Evolutionary conservation across 2,329 filamentous ascomycete genomes (phyloP).

Genomic region (Aspergillus amoenus): DNA sequence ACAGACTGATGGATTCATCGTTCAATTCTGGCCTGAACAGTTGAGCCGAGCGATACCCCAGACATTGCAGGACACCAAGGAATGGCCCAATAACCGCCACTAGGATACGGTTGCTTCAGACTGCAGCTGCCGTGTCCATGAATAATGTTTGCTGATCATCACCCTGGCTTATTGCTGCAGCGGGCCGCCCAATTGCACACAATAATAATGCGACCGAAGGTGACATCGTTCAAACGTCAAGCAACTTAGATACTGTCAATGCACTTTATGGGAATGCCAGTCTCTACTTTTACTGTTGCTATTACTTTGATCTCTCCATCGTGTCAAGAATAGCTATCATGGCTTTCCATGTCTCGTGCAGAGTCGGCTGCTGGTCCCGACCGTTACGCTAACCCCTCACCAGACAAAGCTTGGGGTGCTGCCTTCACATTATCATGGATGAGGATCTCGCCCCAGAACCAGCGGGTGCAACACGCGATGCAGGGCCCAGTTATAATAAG

Average conservation of each 20-base stretch:
- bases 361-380: too few relatives aligned
- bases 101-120: background rate
- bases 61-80: too few relatives aligned
- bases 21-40: background rate
- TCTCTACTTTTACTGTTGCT: background rate
- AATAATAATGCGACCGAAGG: background rate
- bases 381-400: background rate
- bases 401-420: background rate
- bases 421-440: background rate
- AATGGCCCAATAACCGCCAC: too few relatives aligned
- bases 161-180: background rate
- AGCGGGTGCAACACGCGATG: too few relatives aligned
- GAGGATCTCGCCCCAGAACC: background rate
- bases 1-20: background rate
- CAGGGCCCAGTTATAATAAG: too few relatives aligned
- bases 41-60: background rate
- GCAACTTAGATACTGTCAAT: background rate
- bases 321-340: too few relatives aligned
- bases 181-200: background rate
- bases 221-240: constrained; percentile 1
- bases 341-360: too few relatives aligned
- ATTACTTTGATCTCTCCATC: background rate
- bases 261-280: background rate
- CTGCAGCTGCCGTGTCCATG: background rate
- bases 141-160: constrained; percentile 1